These are phyloP conservation scores for Cladophialophora immunda DNA, from an alignment of 2,329 filamentous ascomycete genomes.

Conservation along the genomic window DNA sequence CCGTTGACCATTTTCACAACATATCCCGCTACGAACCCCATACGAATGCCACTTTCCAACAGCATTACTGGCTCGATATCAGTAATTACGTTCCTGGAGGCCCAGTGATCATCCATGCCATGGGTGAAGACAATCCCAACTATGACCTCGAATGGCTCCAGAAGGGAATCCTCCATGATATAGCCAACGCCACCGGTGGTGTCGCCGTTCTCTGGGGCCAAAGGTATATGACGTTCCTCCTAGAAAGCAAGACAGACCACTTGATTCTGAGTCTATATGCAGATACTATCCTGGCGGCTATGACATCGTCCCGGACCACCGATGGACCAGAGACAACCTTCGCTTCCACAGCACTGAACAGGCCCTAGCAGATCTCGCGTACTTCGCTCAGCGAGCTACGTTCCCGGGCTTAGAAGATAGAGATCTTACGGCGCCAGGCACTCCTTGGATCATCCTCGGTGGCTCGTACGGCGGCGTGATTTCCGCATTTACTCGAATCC, in stretches of 20 bases:
- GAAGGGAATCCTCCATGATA: conserved; percentile 77
- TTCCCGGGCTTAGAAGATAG: conserved; percentile 74
- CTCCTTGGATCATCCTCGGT: conserved; percentile 80
- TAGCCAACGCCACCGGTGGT: conserved; percentile 75
- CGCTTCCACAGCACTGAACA: conserved; percentile 86
- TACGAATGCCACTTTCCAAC: conserved; percentile 58
- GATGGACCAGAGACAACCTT: conserved; percentile 73
- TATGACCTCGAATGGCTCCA: conserved; percentile 76
- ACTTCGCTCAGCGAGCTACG: conserved; percentile 76
- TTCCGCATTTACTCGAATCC: conserved; percentile 75
- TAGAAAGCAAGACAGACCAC: conserved; percentile 26
- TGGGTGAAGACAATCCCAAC: conserved; percentile 69
- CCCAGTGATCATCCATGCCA: conserved; percentile 78
- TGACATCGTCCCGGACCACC: conserved; percentile 71
- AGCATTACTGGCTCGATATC: conserved; percentile 82
- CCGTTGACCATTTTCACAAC: conserved; percentile 33
- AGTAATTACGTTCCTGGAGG: conserved; percentile 78
- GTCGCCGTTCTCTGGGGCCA: conserved; percentile 84
- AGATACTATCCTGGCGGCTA: conserved; percentile 74
- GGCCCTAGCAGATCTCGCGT: conserved; percentile 79
- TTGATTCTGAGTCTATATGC: conserved; percentile 72
- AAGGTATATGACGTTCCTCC: conserved; percentile 55
- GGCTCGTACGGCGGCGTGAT: conserved; percentile 85
- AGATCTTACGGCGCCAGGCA: conserved; percentile 70
- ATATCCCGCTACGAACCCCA: conserved; percentile 33